These are phyloP conservation scores for Botrytis porri DNA, from an alignment of 2,329 filamentous ascomycete genomes.

Conservation along the genomic window DNA sequence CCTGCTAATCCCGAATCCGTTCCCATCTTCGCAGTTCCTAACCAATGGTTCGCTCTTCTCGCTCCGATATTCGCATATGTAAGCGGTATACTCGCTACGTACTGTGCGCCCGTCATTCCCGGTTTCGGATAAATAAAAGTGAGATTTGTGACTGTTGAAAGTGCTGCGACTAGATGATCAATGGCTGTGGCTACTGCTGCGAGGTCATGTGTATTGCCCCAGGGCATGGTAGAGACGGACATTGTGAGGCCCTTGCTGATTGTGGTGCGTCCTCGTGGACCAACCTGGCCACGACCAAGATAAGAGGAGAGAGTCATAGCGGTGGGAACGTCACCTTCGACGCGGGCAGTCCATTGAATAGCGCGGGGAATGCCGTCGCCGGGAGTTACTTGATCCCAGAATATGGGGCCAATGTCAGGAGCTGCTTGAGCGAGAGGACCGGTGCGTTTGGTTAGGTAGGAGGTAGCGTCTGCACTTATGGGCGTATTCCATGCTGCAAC, in stretches of 20 bases:
- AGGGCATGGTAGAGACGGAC: slow-evolving; percentile 54
- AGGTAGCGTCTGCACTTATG: slow-evolving; percentile 43
- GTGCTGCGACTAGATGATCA: slow-evolving; percentile 55
- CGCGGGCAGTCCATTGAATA: slow-evolving; percentile 64
- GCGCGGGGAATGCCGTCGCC: slow-evolving; percentile 60
- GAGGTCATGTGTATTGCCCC: slow-evolving; percentile 52
- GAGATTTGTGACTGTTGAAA: slow-evolving; percentile 53
- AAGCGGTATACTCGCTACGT: slow-evolving; percentile 48
- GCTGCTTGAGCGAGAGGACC: slow-evolving; percentile 63
- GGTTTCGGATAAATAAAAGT: slow-evolving; percentile 54
- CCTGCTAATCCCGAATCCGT: slow-evolving; percentile 45
- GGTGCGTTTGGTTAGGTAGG: slow-evolving; percentile 50
- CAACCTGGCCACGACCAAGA: slow-evolving; percentile 59
- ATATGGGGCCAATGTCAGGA: slow-evolving; percentile 62
- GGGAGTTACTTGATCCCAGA: slow-evolving; percentile 57
- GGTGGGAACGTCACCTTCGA: slow-evolving; percentile 46
- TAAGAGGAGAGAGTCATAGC: slow-evolving; percentile 52
- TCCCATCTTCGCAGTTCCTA: slow-evolving; percentile 60
- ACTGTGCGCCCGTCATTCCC: slow-evolving; percentile 52
- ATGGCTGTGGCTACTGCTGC: slow-evolving; percentile 63
- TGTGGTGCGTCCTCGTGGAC: slow-evolving; percentile 57
- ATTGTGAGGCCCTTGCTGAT: slow-evolving; percentile 58
- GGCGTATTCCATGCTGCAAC: slow-evolving; percentile 56
- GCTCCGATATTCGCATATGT: slow-evolving; percentile 33
- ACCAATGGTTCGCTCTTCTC: slow-evolving; percentile 41